These are phyloP conservation scores for Penicillium dipodomyicola DNA, from an alignment of 495 filamentous ascomycete species.

Conservation along the genomic window DNA sequence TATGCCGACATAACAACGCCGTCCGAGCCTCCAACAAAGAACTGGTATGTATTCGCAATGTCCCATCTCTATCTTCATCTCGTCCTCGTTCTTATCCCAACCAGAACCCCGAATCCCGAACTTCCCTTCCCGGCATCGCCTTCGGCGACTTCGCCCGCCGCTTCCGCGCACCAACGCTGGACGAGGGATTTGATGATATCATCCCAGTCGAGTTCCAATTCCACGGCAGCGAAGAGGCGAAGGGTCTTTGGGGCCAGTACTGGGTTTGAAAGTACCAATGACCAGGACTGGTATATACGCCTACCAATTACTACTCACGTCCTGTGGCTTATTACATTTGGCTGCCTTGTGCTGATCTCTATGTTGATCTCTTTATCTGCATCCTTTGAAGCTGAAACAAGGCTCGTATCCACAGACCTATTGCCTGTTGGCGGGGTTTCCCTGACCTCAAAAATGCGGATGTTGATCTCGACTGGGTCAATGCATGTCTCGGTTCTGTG, in stretches of 20 bases:
- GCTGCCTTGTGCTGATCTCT: neutral
- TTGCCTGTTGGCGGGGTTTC: neutral
- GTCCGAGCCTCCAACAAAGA: conserved; percentile 69
- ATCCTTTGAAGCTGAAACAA: neutral
- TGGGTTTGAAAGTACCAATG: conserved; percentile 55
- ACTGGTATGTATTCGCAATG: conserved; percentile 26
- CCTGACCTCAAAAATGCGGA: neutral
- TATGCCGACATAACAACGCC: conserved; percentile 89
- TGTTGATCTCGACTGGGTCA: neutral
- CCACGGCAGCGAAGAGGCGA: conserved; percentile 53
- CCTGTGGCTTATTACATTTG: neutral
- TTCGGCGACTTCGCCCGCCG: conserved; percentile 70
- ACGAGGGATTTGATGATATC: conserved; percentile 85
- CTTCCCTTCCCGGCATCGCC: conserved; percentile 71
- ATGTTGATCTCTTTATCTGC: neutral
- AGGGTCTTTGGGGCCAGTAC: conserved; percentile 63
- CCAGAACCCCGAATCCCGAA: conserved; percentile 80
- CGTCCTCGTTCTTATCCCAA: conserved; percentile 23
- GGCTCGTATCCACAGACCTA: neutral
- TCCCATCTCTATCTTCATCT: neutral
- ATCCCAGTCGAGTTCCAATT: conserved; percentile 67
- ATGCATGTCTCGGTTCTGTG: neutral
- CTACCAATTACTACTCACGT: neutral
- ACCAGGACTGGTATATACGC: neutral
- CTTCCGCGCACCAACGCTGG: conserved; percentile 65